These are phyloP conservation scores for Priceomyces fermenticarens DNA, from an alignment of 805 yeast species.

Conservation along the genomic window DNA sequence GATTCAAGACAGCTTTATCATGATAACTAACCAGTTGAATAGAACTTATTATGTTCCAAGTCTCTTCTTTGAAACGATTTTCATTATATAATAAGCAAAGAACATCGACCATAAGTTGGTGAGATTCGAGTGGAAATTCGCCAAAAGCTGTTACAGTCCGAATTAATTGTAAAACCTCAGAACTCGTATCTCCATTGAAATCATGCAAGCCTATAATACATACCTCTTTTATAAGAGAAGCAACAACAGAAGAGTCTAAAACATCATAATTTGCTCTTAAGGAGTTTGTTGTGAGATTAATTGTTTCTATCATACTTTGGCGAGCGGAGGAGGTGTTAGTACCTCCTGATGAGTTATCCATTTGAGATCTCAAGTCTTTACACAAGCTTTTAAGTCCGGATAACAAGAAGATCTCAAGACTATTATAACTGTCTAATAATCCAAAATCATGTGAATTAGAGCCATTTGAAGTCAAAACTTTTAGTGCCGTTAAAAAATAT, in stretches of 20 bases:
- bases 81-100: constrained; percentile 43
- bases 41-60: constrained; percentile 38
- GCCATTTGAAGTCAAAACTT: constrained; percentile 50
- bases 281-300: constrained; percentile 41
- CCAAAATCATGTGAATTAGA: constrained; percentile 50
- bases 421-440: constrained; percentile 35
- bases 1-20: constrained; percentile 14
- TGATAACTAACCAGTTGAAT: constrained; percentile 38
- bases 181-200: constrained; percentile 31
- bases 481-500: constrained; percentile 46
- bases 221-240: constrained; percentile 27
- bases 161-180: constrained; percentile 39
- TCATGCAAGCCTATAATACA: constrained; percentile 40
- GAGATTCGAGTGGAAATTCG: constrained; percentile 38
- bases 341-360: constrained; percentile 3
- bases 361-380: constrained; percentile 7
- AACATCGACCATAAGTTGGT: constrained; percentile 38
- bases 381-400: constrained; percentile 11
- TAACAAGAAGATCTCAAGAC: constrained; percentile 16
- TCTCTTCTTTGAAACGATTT: constrained; percentile 29
- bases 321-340: constrained; percentile 8
- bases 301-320: constrained; percentile 13
- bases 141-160: constrained; percentile 46
- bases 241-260: constrained; percentile 37
- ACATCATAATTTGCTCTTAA: constrained; percentile 46